Evolutionary conservation across 139 green algal genomes (phyloP).

Genomic region (Pleodorina starrii): DNA sequence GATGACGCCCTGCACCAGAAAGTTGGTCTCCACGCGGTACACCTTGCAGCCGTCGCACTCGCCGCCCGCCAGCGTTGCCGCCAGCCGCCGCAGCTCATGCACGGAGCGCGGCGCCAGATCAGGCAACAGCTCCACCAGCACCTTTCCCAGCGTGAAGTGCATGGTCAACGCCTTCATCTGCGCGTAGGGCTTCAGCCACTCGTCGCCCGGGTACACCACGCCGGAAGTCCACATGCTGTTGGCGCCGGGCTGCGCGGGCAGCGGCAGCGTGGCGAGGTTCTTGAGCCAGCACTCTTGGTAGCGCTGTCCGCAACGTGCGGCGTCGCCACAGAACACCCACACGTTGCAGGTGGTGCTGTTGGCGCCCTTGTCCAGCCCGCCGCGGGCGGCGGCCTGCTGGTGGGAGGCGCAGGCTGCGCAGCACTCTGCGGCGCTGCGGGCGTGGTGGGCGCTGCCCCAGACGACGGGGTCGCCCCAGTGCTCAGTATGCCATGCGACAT

Average conservation of each 20-base stretch:
- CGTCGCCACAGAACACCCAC: conserved; percentile 38
- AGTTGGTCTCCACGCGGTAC: conserved; percentile 46
- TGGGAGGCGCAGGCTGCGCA: conserved; percentile 54
- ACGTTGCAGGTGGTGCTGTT: conserved; percentile 42
- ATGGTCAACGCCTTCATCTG: conserved; percentile 1
- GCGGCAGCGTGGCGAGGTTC: conserved; percentile 66
- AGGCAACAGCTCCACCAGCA: conserved; percentile 44
- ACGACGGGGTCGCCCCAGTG: conserved; percentile 32
- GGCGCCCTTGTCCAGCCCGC: conserved; percentile 13
- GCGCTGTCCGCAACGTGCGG: not conserved
- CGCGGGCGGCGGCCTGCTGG: not conserved
- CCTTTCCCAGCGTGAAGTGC: conserved; percentile 11
- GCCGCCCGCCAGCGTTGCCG: conserved; percentile 14
- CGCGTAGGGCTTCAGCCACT: conserved; percentile 1
- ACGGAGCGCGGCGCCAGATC: conserved; percentile 51
- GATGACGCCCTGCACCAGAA: conserved; percentile 58
- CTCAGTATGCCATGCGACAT: not conserved
- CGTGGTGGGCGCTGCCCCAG: conserved; percentile 48
- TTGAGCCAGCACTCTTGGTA: conserved; percentile 45
- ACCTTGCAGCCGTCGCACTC: conserved; percentile 34
- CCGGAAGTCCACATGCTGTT: conserved; percentile 20
- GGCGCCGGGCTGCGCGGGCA: not conserved
- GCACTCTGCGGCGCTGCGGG: conserved; percentile 51
- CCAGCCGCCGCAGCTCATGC: conserved; percentile 45
- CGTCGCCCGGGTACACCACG: not conserved